Base-by-base conservation (phyloP, 495 filamentous ascomycete genomes). In the Mytilinidion resinicola region DNA sequence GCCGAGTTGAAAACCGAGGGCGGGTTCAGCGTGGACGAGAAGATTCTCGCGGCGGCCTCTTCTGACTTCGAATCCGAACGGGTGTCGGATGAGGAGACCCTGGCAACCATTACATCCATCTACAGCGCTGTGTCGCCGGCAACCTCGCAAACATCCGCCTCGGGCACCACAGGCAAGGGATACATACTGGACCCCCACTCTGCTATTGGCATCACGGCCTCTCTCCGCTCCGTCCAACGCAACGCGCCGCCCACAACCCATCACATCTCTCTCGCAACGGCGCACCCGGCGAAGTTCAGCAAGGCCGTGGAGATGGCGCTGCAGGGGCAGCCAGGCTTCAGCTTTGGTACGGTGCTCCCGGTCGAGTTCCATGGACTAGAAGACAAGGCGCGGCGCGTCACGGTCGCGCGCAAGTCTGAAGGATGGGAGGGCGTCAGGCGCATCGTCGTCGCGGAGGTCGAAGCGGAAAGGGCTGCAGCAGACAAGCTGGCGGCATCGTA, bases 151-250 rank as follows among this genome's bases (percentile, higher is more conserved):
- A 35, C 55, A 8, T 57, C 63, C 7, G 49, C 61, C 10, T 53
- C 61, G 15, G 65, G 56, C 52, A 46, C 55, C 39, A 61, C 53
- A 55, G 62, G 62, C 71, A 67, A 67, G 72, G 77, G 77, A 41
- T 97, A 97, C 73, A 79, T 96, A 37, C 82, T 96, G 1, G 93
- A 98, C 66, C 91, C 92, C 8, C 93, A 96, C 77, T 84, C 88
- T 4, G 91, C 93, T 0, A 85, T 96, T 42, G 93, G 91, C 48
- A 79, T 96, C 25, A 74, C 82, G 30, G 91, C 88, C 15, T 77
- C 90, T 0, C 60, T 79, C 34, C 77, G 90, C 38, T 87, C 87
- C 6, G 77, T 88, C 38, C 63, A 77, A 37, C 76, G 79, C n/a
- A 71, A 74, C 12, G 25, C 33, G 9, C 62, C 72, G 21, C 69